Conservation (phyloP, 2,329 filamentous ascomycete species). For the Pyricularia pennisetigena region DNA sequence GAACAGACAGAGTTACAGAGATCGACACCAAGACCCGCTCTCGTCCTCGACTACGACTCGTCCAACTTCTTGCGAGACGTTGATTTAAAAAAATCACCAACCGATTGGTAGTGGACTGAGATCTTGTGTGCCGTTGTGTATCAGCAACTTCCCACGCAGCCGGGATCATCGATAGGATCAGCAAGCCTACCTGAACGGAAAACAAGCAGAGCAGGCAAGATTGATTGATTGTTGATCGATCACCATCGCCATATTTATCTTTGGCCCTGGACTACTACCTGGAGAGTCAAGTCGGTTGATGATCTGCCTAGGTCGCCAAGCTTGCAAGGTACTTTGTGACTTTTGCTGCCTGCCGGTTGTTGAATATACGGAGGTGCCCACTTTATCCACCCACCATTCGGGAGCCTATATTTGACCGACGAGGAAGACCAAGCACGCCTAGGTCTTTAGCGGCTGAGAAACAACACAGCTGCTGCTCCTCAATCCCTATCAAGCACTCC, state of each 20-base stretch:
- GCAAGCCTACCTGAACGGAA: neutral
- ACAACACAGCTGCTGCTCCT: neutral
- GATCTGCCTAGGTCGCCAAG: neutral
- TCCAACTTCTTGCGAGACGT: neutral
- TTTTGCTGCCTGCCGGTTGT: neutral
- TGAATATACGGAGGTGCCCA: neutral
- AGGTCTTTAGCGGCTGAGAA: neutral
- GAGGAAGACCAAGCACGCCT: neutral
- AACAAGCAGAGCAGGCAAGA: neutral
- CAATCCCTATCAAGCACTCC: neutral
- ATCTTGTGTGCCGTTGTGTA: neutral
- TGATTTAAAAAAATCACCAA: neutral
- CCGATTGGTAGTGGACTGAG: neutral
- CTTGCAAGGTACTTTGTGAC: neutral
- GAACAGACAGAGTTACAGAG: neutral
- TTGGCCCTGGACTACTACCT: neutral
- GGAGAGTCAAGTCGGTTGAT: neutral
- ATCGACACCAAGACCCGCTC: neutral
- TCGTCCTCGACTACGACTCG: neutral
- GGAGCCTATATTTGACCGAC: neutral
- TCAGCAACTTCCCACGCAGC: neutral
- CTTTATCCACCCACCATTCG: neutral
- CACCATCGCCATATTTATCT: neutral
- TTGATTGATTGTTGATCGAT: neutral
- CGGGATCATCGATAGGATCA: neutral